phyloP scores from a whole-genome alignment of 495 filamentous ascomycete genomes.

The Stereocaulon alpinum region DNA sequence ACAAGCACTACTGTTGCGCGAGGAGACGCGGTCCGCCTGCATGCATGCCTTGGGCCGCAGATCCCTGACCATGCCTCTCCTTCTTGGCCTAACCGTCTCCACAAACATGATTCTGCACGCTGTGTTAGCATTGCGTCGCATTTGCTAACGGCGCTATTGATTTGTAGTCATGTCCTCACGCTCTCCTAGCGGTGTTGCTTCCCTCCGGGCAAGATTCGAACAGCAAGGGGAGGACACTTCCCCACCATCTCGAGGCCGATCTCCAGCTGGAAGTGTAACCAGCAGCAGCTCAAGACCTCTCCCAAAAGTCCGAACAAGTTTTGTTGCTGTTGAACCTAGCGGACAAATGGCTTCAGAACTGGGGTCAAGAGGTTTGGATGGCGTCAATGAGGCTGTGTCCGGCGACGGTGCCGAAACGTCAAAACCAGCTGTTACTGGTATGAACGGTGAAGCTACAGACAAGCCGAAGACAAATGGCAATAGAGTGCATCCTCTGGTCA shows the following conservation, averaged over 20 bases:
- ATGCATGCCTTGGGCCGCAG: conserved; percentile 13
- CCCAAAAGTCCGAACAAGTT: conserved; percentile 73
- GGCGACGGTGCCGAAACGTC: not conserved
- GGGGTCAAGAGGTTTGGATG: conserved; percentile 10
- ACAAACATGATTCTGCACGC: not conserved
- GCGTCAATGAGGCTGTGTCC: not conserved
- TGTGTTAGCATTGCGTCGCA: conserved; percentile 7
- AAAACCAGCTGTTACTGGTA: not conserved
- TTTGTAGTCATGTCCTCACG: conserved; percentile 40
- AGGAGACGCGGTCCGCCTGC: conserved; percentile 8
- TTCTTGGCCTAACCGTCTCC: not conserved
- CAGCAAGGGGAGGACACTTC: conserved; percentile 39
- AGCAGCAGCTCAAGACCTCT: conserved; percentile 44
- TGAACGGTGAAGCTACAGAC: not conserved
- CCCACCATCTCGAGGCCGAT: conserved; percentile 64
- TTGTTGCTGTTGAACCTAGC: conserved; percentile 65
- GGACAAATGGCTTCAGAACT: conserved; percentile 33
- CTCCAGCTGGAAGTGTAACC: conserved; percentile 40
- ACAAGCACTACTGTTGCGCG: conserved; percentile 7
- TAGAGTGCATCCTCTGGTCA: conserved; percentile 9
- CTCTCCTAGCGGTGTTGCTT: conserved; percentile 48
- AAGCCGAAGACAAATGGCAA: conserved; percentile 5
- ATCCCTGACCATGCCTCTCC: conserved; percentile 12
- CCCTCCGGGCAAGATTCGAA: conserved; percentile 85
- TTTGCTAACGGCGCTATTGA: conserved; percentile 11